Evolutionary conservation across 2,329 filamentous ascomycete genomes (phyloP), one percentile per base, ranked within the genome.

Genomic region (Geosmithia putterillii): DNA sequence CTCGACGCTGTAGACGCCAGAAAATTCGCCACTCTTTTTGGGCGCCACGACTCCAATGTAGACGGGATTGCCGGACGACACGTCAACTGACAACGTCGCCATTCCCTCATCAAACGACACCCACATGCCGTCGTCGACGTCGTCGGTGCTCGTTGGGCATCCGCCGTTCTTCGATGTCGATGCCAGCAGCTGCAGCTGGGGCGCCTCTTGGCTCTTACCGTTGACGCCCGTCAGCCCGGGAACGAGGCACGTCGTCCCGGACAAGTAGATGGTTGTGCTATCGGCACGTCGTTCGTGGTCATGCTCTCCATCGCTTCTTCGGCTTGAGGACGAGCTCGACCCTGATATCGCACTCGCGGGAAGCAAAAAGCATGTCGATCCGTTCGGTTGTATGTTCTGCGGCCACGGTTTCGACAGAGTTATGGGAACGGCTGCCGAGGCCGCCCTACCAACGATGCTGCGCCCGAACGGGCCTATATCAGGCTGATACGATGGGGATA

Each of bases 181-280:
- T 40, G 95, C 69, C 54, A 83, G 94, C 9, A 96, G 65, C 12
- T 75, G 74, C 42, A 96, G 72, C 53, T 94, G 88, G 1, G 84
- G 82, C 12, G 84, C 74, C 21, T 34, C 35, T 9, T 40, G 18
- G 1, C 17, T 14, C 40, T 50, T 46, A n/a, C 23, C 41, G 41
- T 43, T 38, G 2, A 23, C 23, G 18, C 42, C 21, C 22, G 41
- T 18, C 19, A 37, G 22, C 71, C 37, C 14, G 8, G 44, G 92
- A 53, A 94, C 87, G 21, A 76, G 62, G 60, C 92, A 98, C 1
- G 86, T 89, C 51, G 88, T 96, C 38, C 88, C 79, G 2, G 88
- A 88, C 43, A 98, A 72, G 59, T 83, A 95, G 3, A 96, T 67
- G 2, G 64, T 75, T 37, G 62, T 61, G 48, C 15, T 38, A 23